Conservation (phyloP, 805 yeast genomes). For the Alloascoidea africana region DNA sequence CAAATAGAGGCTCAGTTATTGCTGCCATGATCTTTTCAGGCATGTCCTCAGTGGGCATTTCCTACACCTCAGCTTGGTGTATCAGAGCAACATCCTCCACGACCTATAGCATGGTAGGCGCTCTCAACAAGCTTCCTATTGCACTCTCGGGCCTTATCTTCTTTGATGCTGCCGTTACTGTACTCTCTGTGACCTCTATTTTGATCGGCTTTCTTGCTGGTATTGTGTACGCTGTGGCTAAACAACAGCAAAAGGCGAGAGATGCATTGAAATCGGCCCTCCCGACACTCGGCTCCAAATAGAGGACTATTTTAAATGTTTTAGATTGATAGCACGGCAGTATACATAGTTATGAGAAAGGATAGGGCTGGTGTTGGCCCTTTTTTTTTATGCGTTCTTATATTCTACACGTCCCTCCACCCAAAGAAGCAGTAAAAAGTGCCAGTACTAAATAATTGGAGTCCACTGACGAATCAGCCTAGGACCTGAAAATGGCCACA, state of each 20-base stretch:
- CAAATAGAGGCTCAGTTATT: constrained; percentile 49
- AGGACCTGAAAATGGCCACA: no score
- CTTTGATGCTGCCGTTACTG: constrained; percentile 91
- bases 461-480: no score
- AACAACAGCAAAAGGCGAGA: constrained; percentile 66
- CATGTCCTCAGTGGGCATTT: constrained; percentile 88
- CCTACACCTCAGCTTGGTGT: constrained; percentile 99
- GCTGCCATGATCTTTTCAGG: constrained; percentile 86
- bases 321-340: no score
- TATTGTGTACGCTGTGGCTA: constrained; percentile 88
- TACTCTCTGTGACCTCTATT: constrained; percentile 82
- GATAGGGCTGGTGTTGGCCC: no score
- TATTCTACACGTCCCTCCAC: no score
- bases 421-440: no score
- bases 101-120: constrained; percentile 98
- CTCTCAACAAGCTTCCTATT: constrained; percentile 93
- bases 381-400: no score
- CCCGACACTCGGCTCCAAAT: no score
- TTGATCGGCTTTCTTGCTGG: constrained; percentile 92
- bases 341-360: no score
- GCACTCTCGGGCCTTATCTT: constrained; percentile 90
- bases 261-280: constrained; percentile 11
- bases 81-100: constrained; percentile 98
- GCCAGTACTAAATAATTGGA: no score
- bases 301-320: no score